Evolutionary conservation across 306 rosid genomes (phyloP), one percentile per base, ranked within the genome.

Genomic region (Hylodesmum podocarpum): DNA sequence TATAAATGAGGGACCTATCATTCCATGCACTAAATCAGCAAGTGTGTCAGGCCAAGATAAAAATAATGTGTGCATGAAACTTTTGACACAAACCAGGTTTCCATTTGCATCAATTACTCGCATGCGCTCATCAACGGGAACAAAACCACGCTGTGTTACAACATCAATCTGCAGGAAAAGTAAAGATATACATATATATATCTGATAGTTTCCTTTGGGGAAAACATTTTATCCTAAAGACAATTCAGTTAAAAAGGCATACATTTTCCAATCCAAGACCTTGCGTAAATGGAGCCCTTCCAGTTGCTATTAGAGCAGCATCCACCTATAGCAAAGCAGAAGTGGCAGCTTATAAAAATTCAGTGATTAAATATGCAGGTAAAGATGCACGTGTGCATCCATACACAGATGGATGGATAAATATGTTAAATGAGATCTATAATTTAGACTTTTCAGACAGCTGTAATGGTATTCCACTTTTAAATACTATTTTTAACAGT

Each of bases 251-350:
- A 61, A 78, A 80, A 70, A 49, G 83, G 83, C 47, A 28, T 87
- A 87, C 87, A 87, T 33, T 91, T 74, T 87, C 93, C 83, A 91
- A 87, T 57, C 94, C 96, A 81, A 91, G 96, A 72, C 90, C 96
- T 18, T 87, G 72, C 8, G 96, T 91, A 83, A 85, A 89, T 18
- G 93, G 94, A 22, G 94, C 90, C 81, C 96, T 84, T 84, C 96
- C 96, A 57, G 96, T 91, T 79, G 93, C 96, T 82, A 89, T 89
- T 77, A 89, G 70, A 59, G 93, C 94, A 55, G 96, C 92, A 79
- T 91, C 96, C 33, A 91, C 96, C 96, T 91, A 82, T 25, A 82
- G 65, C 78, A 53, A 49, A 78, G 66, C 8, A 69, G 39, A 58
- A 58, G 24, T 9, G 39, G 25, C 1, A 57, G 37, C 22, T 75